These are phyloP conservation scores for Keithomyces neogunnii DNA, from an alignment of 2,329 filamentous ascomycete species.

Conservation along the genomic window DNA sequence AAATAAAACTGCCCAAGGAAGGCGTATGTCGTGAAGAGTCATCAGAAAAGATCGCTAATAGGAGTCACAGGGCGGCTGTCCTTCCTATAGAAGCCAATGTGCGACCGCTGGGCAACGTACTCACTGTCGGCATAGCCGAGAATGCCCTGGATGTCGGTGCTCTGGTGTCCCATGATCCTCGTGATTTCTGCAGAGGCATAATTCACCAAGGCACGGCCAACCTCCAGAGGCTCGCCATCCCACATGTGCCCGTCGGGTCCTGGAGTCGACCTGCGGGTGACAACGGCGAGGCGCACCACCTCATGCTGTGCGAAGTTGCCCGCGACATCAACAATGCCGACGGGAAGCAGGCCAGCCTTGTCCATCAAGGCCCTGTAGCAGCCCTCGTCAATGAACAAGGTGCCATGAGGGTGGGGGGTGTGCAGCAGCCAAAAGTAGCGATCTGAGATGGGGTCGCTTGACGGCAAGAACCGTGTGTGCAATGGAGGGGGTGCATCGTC, in stretches of 20 bases:
- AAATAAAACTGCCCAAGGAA: background rate
- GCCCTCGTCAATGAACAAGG: constrained; percentile 85
- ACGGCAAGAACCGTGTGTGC: constrained; percentile 89
- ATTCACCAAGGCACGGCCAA: constrained; percentile 85
- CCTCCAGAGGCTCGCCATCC: constrained; percentile 54
- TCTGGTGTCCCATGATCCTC: constrained; percentile 76
- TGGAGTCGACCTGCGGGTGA: constrained; percentile 46
- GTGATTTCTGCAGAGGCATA: constrained; percentile 81
- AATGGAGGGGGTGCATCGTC: constrained; percentile 39
- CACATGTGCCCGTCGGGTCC: constrained; percentile 35
- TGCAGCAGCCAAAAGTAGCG: constrained; percentile 97
- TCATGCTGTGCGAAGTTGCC: constrained; percentile 88
- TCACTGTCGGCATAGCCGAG: constrained; percentile 92
- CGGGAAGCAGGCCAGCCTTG: constrained; percentile 82
- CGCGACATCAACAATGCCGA: constrained; percentile 83
- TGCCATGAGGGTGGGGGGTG: constrained; percentile 82
- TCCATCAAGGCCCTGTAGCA: constrained; percentile 71
- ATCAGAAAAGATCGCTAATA: constrained; percentile 15
- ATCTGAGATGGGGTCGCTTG: constrained; percentile 76
- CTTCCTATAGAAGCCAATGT: constrained; percentile 64
- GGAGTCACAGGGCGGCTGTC: constrained; percentile 48
- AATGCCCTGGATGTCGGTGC: constrained; percentile 68
- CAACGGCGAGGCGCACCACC: constrained; percentile 77
- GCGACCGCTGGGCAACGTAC: constrained; percentile 83
- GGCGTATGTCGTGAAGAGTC: background rate